Evolutionary conservation across 805 yeast genomes (phyloP).

Genomic region (Barnettozyma pratensis): DNA sequence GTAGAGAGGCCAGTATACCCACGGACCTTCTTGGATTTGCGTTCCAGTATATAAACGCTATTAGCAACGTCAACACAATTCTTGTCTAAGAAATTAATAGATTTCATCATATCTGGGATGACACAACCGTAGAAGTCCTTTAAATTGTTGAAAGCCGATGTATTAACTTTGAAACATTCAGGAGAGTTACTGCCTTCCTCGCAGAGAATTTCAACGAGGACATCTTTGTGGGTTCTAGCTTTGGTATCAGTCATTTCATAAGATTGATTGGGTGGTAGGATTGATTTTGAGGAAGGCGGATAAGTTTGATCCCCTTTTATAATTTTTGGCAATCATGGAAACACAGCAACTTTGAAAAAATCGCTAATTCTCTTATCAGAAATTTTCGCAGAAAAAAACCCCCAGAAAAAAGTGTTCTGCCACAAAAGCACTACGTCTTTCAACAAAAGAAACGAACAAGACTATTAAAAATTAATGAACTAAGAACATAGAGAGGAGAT

Average conservation of each 20-base stretch:
- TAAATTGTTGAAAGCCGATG: not conserved
- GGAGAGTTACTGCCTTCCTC: not conserved
- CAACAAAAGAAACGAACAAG: too few species aligned
- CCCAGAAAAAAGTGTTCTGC: too few species aligned
- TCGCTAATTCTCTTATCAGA: too few species aligned
- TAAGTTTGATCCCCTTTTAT: too few species aligned
- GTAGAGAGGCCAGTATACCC: slow-evolving; percentile 35
- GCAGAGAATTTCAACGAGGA: not conserved
- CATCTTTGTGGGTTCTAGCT: not conserved
- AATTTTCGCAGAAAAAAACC: too few species aligned
- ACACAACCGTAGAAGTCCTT: not conserved
- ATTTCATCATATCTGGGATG: not conserved
- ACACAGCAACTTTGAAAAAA: too few species aligned
- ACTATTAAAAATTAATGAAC: not conserved
- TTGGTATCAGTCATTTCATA: too few species aligned
- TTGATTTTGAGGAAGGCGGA: too few species aligned
- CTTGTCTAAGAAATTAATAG: not conserved
- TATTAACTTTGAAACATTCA: not conserved
- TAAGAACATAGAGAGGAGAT: too few species aligned
- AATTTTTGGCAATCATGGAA: too few species aligned
- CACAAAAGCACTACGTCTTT: too few species aligned
- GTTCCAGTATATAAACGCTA: slow-evolving; percentile 11
- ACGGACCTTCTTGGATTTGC: slow-evolving; percentile 45
- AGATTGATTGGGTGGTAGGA: too few species aligned
- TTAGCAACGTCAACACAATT: not conserved